A percentile compares a stretch with the other conserved stretches of the same genome.
Conservation (phyloP, 371 early-diverging fungal genomes). For the Basidiobolus meristosporus region DNA sequence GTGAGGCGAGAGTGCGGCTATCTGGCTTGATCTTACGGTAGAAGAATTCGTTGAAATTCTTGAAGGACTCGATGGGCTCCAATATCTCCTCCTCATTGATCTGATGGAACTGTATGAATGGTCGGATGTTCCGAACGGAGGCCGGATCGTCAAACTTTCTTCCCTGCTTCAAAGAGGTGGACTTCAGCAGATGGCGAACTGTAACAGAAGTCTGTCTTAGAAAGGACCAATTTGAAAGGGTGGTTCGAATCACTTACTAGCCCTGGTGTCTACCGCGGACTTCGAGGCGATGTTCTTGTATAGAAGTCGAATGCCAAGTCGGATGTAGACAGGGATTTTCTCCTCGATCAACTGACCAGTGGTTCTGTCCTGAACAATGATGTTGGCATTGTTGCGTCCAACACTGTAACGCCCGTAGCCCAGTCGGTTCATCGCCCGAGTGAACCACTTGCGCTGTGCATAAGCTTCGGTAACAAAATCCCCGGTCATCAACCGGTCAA, state of each 20-base stretch:
- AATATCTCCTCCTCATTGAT: conserved; percentile 29
- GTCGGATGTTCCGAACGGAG: conserved; percentile 42
- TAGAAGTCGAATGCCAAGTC: conserved; percentile 63
- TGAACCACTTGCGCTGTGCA: conserved; percentile 65
- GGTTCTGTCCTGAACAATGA: conserved; percentile 52
- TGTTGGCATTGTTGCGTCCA: conserved; percentile 58
- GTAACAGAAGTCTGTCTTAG: too few relatives aligned
- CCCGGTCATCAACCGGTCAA: conserved; percentile 47
- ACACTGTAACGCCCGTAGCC: conserved; percentile 52
- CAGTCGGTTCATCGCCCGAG: conserved; percentile 48
- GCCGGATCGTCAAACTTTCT: conserved; percentile 48
- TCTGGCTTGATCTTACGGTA: conserved; percentile 62
- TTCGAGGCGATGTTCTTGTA: conserved; percentile 31
- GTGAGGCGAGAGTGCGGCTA: conserved; percentile 33
- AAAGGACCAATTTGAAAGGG: too few relatives aligned
- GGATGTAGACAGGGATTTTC: conserved; percentile 64
- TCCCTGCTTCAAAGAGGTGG: conserved; percentile 58
- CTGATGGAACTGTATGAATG: conserved; percentile 63
- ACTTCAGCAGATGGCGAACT: conserved; percentile 17
- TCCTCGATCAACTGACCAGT: conserved; percentile 65
- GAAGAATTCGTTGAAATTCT: conserved; percentile 76
- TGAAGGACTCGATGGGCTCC: conserved; percentile 44
- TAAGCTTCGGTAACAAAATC: conserved; percentile 60
- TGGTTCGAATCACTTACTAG: conserved; percentile 1
- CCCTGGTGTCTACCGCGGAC: conserved; percentile 5